Conservation (phyloP, 2,329 filamentous ascomycete genomes). For the Sporothrix euskadiensis region DNA sequence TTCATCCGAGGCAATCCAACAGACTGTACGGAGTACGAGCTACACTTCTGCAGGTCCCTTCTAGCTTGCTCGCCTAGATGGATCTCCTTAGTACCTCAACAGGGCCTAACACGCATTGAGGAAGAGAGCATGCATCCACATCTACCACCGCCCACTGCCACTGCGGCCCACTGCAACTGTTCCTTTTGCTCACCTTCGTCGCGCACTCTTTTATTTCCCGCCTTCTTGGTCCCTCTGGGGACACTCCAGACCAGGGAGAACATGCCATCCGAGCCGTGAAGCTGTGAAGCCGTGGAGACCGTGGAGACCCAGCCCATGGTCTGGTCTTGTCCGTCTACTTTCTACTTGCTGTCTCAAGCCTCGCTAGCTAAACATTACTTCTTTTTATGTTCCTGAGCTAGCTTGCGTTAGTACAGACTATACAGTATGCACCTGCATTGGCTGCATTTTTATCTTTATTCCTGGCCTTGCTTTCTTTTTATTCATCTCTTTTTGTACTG, state of each 20-base stretch:
- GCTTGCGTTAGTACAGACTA: background rate
- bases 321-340: background rate
- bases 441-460: background rate
- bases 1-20: background rate
- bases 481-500: background rate
- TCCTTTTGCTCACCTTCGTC: background rate
- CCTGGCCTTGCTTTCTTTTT: background rate
- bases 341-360: background rate
- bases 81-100: background rate
- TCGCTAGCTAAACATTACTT: background rate
- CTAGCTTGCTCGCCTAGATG: background rate
- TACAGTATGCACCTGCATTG: background rate
- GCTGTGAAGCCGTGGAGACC: background rate
- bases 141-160: background rate
- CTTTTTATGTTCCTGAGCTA: background rate
- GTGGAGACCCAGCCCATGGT: background rate
- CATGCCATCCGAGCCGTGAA: background rate
- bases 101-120: constrained; percentile 6
- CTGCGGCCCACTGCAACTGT: background rate
- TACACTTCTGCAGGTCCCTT: background rate
- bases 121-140: constrained; percentile 5
- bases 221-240: background rate
- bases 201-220: background rate
- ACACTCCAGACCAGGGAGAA: background rate
- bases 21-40: background rate